Evolutionary conservation across 805 yeast species (phyloP).

Genomic region (Nakazawaea sp.): DNA sequence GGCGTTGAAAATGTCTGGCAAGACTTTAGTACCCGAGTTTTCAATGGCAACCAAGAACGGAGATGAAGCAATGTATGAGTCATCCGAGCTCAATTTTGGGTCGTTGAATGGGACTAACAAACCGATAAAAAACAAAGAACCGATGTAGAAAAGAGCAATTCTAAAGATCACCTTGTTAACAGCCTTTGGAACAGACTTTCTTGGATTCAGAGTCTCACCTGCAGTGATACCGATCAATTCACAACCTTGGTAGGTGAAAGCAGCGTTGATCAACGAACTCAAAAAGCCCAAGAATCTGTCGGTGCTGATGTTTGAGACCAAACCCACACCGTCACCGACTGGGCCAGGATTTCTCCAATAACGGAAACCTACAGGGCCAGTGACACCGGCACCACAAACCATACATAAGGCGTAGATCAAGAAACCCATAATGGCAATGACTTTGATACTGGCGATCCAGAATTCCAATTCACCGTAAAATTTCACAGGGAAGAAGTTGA

Average conservation of each 20-base stretch:
- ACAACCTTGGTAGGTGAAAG: constrained; percentile 78
- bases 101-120: constrained; percentile 65
- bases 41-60: constrained; percentile 70
- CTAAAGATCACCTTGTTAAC: constrained; percentile 63
- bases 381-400: constrained; percentile 68
- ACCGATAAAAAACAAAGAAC: constrained; percentile 63
- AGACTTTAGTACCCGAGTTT: constrained; percentile 58
- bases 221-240: constrained; percentile 72
- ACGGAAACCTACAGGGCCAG: constrained; percentile 71
- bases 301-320: constrained; percentile 39
- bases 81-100: constrained; percentile 32
- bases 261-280: constrained; percentile 61
- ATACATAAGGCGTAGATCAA: constrained; percentile 57
- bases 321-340: constrained; percentile 58
- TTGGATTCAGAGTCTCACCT: constrained; percentile 67
- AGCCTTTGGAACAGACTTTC: constrained; percentile 65
- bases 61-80: constrained; percentile 41
- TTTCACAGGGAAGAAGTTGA: constrained; percentile 62
- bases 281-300: constrained; percentile 67
- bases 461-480: constrained; percentile 72
- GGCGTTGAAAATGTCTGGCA: constrained; percentile 69
- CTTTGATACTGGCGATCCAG: constrained; percentile 65
- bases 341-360: constrained; percentile 80
- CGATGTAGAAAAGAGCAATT: constrained; percentile 58
- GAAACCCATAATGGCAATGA: constrained; percentile 67